Evolutionary conservation across 2,329 filamentous ascomycete genomes (phyloP).

Genomic region (Pseudopithomyces maydicus): DNA sequence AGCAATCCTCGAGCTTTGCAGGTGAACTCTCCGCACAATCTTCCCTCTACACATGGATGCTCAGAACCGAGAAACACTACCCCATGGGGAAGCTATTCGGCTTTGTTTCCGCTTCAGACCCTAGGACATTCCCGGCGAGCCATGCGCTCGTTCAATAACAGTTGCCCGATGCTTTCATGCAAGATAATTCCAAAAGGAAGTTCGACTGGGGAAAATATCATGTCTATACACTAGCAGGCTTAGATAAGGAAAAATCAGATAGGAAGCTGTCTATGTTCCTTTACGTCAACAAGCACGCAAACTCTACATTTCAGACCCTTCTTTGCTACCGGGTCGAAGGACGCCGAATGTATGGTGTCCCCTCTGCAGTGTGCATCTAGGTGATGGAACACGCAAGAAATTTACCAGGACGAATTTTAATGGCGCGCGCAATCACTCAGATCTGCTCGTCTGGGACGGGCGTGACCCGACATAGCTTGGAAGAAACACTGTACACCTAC

Average conservation of each 20-base stretch:
- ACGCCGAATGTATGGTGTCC: slow-evolving; percentile 10
- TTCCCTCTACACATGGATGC: slow-evolving; percentile 10
- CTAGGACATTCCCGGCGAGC: slow-evolving; percentile 14
- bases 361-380: slow-evolving; percentile 7
- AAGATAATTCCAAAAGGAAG: slow-evolving; percentile 11
- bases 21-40: neutral
- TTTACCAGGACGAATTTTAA: neutral
- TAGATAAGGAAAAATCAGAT: slow-evolving; percentile 12
- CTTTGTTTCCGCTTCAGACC: slow-evolving; percentile 14
- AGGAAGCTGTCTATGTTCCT: slow-evolving; percentile 14
- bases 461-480: slow-evolving; percentile 5
- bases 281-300: slow-evolving; percentile 13
- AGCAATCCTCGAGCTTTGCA: neutral
- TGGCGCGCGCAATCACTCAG: slow-evolving; percentile 7
- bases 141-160: slow-evolving; percentile 16
- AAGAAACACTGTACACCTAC: neutral
- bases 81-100: slow-evolving; percentile 10
- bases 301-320: slow-evolving; percentile 8
- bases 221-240: slow-evolving; percentile 17
- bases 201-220: slow-evolving; percentile 14
- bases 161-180: slow-evolving; percentile 16
- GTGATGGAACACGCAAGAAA: neutral
- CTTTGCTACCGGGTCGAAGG: slow-evolving; percentile 13
- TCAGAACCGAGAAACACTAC: slow-evolving; percentile 11
- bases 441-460: slow-evolving; percentile 13